Evolutionary conservation across 1,284 basidiomycete species (phyloP), one percentile per base, ranked within the genome.

Genomic region (Microbotryum silenes-acaulis): DNA sequence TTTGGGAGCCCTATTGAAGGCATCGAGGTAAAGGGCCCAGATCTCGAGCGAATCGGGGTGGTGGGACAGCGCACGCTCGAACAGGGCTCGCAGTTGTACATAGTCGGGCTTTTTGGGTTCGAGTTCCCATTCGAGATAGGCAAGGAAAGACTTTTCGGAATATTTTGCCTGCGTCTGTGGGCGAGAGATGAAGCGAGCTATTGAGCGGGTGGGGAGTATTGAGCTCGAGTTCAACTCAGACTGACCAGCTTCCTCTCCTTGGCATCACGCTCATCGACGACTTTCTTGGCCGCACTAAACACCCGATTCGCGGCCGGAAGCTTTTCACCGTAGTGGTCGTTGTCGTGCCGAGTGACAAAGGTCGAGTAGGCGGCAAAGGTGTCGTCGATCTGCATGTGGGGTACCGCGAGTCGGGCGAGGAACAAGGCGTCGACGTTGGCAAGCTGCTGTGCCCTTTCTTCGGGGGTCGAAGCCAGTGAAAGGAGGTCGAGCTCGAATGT

Each of bases 291-390:
- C 1, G 48, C 50, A 29, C 55, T 59, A 53, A 64, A 70, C 27
- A 66, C 44, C 73, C 87, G 86, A 27, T 89, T 89, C 1, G 88
- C 89, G 3, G 81, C 75, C 20, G 93, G 81, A 50, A 96, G 80
- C 9, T 86, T 76, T 0, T 77, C 72, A 73, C 93, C 90, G 72
- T 97, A 97, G 59, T 85, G 81, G 20, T 81, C 76, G 0, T 85
- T 79, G n/a, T 84, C 80, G 75, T 87, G 81, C 48, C 82, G 81
- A 0, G 89, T 89, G 21, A 89, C 88, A 75, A 93, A 94, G 0
- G 85, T 82, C 2, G 91, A 94, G 74, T 92, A 96, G 3, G 82
- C 79, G 70, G 89, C 84, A 60, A 86, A 85, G 0, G 90, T 92
- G 21, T 86, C 82, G 46, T 89, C 87, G 57, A 85, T 80, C 12